These are phyloP conservation scores for Austroboletus niveus DNA, from an alignment of 1,284 basidiomycete genomes.

Conservation along the genomic window DNA sequence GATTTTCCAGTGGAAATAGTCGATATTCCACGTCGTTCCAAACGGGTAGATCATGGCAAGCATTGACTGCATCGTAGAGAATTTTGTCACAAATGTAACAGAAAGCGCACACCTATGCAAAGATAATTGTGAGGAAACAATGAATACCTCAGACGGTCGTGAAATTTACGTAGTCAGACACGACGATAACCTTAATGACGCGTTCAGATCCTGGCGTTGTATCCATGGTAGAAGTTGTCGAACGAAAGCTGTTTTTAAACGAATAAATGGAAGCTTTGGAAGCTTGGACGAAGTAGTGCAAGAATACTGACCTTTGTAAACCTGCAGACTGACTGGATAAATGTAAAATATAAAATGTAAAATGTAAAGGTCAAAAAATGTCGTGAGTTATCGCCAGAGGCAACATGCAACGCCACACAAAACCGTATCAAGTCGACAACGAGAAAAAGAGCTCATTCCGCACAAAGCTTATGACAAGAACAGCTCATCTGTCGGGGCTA, in stretches of 20 bases:
- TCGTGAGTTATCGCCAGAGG: no score
- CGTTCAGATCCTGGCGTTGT: constrained; percentile 30
- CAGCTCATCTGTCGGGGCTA: no score
- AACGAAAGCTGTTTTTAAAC: constrained; percentile 16
- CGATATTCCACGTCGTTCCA: constrained; percentile 71
- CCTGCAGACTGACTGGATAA: constrained; percentile 6
- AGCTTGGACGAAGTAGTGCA: neutral
- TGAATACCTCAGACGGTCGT: neutral
- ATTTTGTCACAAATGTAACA: constrained; percentile 76
- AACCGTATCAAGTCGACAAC: no score
- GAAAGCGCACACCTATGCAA: constrained; percentile 64
- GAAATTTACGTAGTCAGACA: constrained; percentile 65
- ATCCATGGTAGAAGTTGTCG: constrained; percentile 2
- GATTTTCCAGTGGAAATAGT: constrained; percentile 63
- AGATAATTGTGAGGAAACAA: constrained; percentile 7
- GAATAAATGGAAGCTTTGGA: neutral
- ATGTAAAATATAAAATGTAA: no score
- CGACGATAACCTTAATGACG: constrained; percentile 60
- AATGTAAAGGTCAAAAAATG: neutral
- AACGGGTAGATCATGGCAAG: constrained; percentile 59
- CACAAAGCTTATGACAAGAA: no score
- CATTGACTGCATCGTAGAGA: constrained; percentile 61
- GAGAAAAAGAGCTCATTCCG: no score
- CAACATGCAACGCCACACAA: no score
- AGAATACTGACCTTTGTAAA: constrained; percentile 18